A percentile compares a stretch with the other conserved stretches of the same genome.
These are phyloP conservation scores for Liriodendron chinense DNA, from an alignment of 164 flowering plant species.

Conservation along the genomic window DNA sequence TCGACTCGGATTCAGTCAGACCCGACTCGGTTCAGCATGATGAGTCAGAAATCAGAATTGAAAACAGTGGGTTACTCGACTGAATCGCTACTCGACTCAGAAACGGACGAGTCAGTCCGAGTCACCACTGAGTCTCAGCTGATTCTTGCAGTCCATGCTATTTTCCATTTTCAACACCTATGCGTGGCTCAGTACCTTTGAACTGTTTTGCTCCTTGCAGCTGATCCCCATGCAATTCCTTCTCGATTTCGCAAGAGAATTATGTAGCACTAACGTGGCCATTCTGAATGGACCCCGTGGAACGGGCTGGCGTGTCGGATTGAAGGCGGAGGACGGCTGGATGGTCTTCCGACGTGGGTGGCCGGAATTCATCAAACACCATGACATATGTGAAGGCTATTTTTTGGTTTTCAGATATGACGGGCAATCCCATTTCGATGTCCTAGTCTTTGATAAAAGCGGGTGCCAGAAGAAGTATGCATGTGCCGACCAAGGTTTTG, in stretches of 20 bases:
- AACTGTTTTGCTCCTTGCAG: too few relatives aligned
- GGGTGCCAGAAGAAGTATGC: slow-evolving; percentile 60
- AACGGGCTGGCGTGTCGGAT: slow-evolving; percentile 43
- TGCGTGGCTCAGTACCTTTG: too few relatives aligned
- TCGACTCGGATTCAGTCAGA: too few relatives aligned
- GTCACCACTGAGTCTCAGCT: too few relatives aligned
- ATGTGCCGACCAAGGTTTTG: background rate
- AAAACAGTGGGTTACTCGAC: too few relatives aligned
- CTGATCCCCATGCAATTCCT: background rate
- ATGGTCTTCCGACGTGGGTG: slow-evolving; percentile 45
- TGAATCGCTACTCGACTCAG: too few relatives aligned
- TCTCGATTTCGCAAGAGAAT: slow-evolving; percentile 8
- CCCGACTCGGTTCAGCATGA: too few relatives aligned
- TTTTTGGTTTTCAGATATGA: slow-evolving; percentile 57
- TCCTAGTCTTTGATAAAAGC: slow-evolving; percentile 54
- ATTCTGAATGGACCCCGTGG: slow-evolving; percentile 54
- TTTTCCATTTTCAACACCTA: too few relatives aligned
- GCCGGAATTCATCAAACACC: slow-evolving; percentile 50
- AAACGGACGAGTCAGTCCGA: too few relatives aligned
- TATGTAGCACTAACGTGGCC: slow-evolving; percentile 24
- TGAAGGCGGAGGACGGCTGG: slow-evolving; percentile 26
- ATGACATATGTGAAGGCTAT: slow-evolving; percentile 44
- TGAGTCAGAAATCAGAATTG: too few relatives aligned
- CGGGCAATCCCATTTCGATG: slow-evolving; percentile 48
- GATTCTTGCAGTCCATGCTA: too few relatives aligned